phyloP scores from a whole-genome alignment of 2,329 filamentous ascomycete species.

The Trichoderma koningii region DNA sequence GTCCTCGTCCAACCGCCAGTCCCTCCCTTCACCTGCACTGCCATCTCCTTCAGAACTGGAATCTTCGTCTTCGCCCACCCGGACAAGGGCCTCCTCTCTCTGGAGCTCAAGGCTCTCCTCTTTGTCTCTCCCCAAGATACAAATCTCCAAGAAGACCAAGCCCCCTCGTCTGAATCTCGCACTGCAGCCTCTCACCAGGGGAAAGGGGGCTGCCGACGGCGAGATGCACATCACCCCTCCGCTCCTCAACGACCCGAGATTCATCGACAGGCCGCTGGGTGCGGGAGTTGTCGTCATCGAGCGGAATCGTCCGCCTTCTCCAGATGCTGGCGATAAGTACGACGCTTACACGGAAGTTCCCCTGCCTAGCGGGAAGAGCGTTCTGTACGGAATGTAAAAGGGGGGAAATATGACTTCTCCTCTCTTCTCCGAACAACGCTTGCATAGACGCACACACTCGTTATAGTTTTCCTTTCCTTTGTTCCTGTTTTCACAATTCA shows the following conservation, averaged over 20 bases:
- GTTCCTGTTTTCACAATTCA: background rate
- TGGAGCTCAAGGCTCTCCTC: constrained; percentile 37
- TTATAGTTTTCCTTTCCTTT: constrained; percentile 2
- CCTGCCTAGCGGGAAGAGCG: constrained; percentile 41
- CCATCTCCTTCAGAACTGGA: constrained; percentile 8
- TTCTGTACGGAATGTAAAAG: constrained; percentile 37
- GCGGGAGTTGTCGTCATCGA: constrained; percentile 16
- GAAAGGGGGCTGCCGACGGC: constrained; percentile 31
- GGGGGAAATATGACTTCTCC: background rate
- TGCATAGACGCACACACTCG: background rate
- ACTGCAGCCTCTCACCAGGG: constrained; percentile 32
- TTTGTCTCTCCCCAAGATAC: constrained; percentile 44
- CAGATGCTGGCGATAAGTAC: constrained; percentile 17
- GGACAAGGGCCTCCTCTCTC: constrained; percentile 1
- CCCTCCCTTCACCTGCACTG: constrained; percentile 20
- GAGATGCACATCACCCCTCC: constrained; percentile 39
- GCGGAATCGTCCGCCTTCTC: constrained; percentile 14
- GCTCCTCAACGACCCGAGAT: constrained; percentile 34
- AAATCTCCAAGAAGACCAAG: constrained; percentile 46
- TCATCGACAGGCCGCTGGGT: constrained; percentile 32
- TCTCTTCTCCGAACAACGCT: background rate
- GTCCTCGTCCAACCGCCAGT: constrained; percentile 10
- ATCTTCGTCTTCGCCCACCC: background rate
- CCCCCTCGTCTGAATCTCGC: constrained; percentile 14
- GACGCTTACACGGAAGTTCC: constrained; percentile 36